Evolutionary conservation across 164 flowering plant genomes (phyloP).

Genomic region (Magnolia kwangsiensis): DNA sequence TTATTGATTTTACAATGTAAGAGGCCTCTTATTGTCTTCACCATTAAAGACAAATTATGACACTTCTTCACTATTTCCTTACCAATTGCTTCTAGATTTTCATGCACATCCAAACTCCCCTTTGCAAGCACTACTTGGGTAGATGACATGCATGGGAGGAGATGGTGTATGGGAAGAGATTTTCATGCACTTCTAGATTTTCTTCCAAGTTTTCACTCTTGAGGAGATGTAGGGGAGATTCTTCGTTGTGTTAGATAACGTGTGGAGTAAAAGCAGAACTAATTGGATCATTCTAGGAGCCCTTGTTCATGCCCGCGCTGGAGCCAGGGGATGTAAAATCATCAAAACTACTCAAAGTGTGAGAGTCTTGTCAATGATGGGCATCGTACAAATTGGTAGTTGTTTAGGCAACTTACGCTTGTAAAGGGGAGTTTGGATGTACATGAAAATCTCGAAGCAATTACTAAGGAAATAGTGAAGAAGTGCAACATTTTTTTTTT

Average conservation of each 20-base stretch:
- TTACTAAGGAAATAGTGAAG: conserved; percentile 5
- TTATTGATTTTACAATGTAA: neutral
- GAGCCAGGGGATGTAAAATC: conserved; percentile 13
- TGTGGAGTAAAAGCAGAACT: conserved; percentile 9
- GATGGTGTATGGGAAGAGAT: no score
- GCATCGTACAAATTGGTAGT: neutral
- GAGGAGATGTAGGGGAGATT: conserved; percentile 1
- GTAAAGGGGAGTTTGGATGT: neutral
- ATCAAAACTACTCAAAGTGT: conserved; percentile 16
- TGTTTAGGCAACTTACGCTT: neutral
- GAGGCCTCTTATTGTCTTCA: conserved; percentile 1
- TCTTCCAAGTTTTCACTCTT: neutral
- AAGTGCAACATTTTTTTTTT: conserved; percentile 6
- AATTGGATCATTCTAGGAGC: conserved; percentile 1
- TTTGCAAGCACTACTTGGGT: neutral
- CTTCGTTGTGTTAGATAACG: conserved; percentile 17
- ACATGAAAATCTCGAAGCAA: neutral
- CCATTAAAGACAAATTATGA: conserved; percentile 3
- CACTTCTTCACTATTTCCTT: conserved; percentile 11
- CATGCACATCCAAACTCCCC: neutral
- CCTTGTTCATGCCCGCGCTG: conserved; percentile 1
- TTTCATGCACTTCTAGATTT: no score
- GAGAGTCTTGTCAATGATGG: conserved; percentile 6
- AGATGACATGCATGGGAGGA: no score
- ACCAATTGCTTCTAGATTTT: neutral